These are phyloP conservation scores for Chlamydomonas sp. DNA, from an alignment of 139 green algal genomes.

Conservation along the genomic window DNA sequence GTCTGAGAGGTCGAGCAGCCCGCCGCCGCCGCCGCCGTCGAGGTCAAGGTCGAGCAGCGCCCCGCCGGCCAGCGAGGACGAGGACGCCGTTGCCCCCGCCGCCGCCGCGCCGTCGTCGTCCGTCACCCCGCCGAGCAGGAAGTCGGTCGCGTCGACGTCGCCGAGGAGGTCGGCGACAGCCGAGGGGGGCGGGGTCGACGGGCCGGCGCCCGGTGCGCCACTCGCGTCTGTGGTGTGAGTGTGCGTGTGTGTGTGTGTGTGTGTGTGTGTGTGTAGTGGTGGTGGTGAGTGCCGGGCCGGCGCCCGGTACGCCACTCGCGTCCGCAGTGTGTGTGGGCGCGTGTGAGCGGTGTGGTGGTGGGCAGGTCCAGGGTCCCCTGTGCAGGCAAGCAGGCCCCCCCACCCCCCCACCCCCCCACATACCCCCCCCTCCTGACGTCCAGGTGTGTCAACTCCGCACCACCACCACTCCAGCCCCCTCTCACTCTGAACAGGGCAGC, in stretches of 20 bases:
- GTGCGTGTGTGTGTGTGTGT: no score
- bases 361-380: no score
- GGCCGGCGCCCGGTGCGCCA: not conserved
- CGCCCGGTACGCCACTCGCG: no score
- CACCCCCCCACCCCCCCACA: no score
- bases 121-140: constrained; percentile 36
- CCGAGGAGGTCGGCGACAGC: constrained; percentile 14
- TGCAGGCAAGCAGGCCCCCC: no score
- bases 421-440: no score
- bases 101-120: not conserved
- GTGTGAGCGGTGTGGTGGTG: no score
- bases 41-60: not conserved
- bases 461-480: not conserved
- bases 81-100: not conserved
- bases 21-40: constrained; percentile 8
- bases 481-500: constrained; percentile 10
- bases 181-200: not conserved
- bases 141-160: constrained; percentile 39
- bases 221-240: no score
- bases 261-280: no score
- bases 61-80: not conserved
- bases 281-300: no score
- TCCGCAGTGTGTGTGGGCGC: no score
- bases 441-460: no score
- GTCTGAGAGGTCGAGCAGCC: constrained; percentile 2